phyloP scores from a whole-genome alignment of 495 filamentous ascomycete genomes.

The Penicillium paxilli region DNA sequence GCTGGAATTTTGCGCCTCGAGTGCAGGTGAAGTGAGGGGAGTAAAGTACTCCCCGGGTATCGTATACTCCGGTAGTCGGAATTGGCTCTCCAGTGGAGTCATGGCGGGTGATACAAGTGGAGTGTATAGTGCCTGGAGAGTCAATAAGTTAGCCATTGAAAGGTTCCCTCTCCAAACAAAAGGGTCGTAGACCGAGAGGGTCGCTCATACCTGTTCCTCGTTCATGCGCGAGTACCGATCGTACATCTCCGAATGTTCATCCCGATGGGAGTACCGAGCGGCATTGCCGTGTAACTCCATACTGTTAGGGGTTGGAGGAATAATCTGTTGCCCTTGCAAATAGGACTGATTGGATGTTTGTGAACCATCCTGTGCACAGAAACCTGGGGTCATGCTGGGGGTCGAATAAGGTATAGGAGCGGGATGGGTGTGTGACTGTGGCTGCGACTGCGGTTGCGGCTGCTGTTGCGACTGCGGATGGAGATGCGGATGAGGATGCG shows the following conservation, averaged over 20 bases:
- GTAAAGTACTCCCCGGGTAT: constrained; percentile 91
- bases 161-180: too few relatives aligned
- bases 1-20: constrained; percentile 73
- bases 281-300: constrained; percentile 78
- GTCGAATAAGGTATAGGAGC: constrained; percentile 31
- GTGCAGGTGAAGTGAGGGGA: constrained; percentile 86
- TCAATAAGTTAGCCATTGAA: too few relatives aligned
- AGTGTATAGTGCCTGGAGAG: constrained; percentile 86
- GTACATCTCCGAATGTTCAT: constrained; percentile 63
- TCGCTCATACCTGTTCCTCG: constrained; percentile 70
- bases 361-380: constrained; percentile 38
- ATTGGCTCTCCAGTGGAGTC: constrained; percentile 84
- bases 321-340: constrained; percentile 59
- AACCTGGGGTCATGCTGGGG: constrained; percentile 37
- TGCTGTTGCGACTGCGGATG: constrained; percentile 2
- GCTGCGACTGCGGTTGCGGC: constrained; percentile 12
- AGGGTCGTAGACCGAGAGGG: background rate
- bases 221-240: constrained; percentile 73
- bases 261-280: constrained; percentile 61
- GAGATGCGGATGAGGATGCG: constrained; percentile 18
- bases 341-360: constrained; percentile 42
- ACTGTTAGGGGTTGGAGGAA: constrained; percentile 93
- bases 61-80: constrained; percentile 76
- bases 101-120: constrained; percentile 94
- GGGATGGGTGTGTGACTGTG: background rate